Conservation (phyloP, 2,329 filamentous ascomycete species). For the Aspergillaceae sp. region DNA sequence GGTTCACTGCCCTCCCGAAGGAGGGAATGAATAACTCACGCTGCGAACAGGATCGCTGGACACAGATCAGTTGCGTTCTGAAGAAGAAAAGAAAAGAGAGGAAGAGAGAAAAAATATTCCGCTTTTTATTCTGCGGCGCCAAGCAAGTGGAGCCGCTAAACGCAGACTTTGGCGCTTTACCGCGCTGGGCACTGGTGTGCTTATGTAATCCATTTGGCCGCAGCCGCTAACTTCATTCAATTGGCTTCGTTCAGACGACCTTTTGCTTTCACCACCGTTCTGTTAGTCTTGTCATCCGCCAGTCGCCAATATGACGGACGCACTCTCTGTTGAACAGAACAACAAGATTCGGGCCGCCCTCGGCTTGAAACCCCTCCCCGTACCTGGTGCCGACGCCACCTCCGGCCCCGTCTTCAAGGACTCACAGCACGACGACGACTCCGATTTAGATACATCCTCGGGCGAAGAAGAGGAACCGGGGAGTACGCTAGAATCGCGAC, state of each 20-base stretch:
- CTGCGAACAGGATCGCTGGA: conserved; percentile 61
- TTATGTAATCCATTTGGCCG: conserved; percentile 10
- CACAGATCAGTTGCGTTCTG: conserved; percentile 68
- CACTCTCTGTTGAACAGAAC: conserved; percentile 79
- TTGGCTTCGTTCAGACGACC: not conserved
- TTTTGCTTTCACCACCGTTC: not conserved
- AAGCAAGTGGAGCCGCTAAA: conserved; percentile 14
- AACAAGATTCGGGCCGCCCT: conserved; percentile 85
- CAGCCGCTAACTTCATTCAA: not conserved
- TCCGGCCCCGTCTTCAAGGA: conserved; percentile 51
- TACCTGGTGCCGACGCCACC: conserved; percentile 52
- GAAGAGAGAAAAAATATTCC: conserved; percentile 29
- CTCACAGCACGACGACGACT: conserved; percentile 39
- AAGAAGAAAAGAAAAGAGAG: conserved; percentile 31
- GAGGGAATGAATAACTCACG: conserved; percentile 3
- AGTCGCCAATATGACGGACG: conserved; percentile 36
- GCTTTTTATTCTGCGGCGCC: conserved; percentile 24
- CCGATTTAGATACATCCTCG: conserved; percentile 17
- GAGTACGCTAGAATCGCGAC: conserved; percentile 69
- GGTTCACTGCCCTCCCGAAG: conserved; percentile 22
- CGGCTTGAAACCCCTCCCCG: conserved; percentile 81
- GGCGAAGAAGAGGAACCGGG: conserved; percentile 57
- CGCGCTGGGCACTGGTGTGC: conserved; percentile 9
- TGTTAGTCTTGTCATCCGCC: not conserved
- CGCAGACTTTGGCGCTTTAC: conserved; percentile 12